Evolutionary conservation across 768 basidiomycete species (phyloP).

Genomic region (Xerocomellus dryophilus): DNA sequence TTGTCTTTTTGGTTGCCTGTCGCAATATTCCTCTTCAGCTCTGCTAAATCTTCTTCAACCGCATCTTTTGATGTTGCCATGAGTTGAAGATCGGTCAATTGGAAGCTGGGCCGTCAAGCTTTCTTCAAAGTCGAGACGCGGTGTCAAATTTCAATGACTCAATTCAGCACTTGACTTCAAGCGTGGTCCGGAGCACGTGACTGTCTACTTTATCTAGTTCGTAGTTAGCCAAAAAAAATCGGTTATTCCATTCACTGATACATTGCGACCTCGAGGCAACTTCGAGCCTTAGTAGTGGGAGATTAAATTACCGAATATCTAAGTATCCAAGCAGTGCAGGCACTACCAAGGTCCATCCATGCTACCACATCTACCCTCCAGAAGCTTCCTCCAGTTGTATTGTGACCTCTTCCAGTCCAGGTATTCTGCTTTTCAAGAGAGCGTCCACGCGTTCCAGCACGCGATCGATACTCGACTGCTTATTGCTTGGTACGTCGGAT

Average conservation of each 20-base stretch:
- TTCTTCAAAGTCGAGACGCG: not conserved
- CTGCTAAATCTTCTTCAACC: conserved; percentile 43
- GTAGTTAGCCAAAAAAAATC: no score
- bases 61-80: conserved; percentile 18
- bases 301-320: conserved; percentile 18
- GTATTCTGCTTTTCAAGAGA: conserved; percentile 67
- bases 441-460: conserved; percentile 76
- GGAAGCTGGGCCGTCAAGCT: not conserved
- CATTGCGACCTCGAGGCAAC: no score
- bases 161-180: not conserved
- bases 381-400: conserved; percentile 70
- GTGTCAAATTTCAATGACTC: no score
- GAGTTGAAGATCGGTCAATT: not conserved
- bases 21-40: conserved; percentile 51
- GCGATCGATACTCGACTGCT: conserved; percentile 43
- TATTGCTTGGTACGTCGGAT: conserved; percentile 39
- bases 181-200: no score
- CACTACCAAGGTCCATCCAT: conserved; percentile 7
- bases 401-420: conserved; percentile 83
- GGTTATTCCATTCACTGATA: no score
- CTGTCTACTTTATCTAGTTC: no score
- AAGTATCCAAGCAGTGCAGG: conserved; percentile 10
- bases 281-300: not conserved
- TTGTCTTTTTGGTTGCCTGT: conserved; percentile 34
- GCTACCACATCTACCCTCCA: conserved; percentile 1